Percentiles rank a stretch among this genome's conserved stretches.
Evolutionary conservation across 441 rosid species (phyloP).

Genomic region (Iberis amara): DNA sequence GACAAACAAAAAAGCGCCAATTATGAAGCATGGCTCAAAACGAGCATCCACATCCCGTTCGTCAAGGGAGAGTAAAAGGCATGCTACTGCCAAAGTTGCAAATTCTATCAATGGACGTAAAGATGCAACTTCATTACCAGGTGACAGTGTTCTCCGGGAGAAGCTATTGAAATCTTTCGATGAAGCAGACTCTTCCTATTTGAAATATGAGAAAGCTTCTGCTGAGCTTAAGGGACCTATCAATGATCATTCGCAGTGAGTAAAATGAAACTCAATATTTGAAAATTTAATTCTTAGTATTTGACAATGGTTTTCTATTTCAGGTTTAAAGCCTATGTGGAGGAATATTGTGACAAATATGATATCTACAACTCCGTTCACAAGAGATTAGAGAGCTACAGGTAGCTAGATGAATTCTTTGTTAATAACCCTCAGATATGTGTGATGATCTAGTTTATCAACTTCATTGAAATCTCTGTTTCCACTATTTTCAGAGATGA

Average conservation of each 20-base stretch:
- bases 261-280: conserved; percentile 22
- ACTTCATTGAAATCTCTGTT: conserved; percentile 7
- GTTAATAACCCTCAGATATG: conserved; percentile 12
- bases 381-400: conserved; percentile 67
- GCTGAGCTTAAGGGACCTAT: conserved; percentile 81
- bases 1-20: conserved; percentile 51
- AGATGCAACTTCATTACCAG: conserved; percentile 37
- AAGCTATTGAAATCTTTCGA: conserved; percentile 51
- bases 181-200: conserved; percentile 57
- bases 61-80: conserved; percentile 49
- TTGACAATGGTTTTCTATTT: conserved; percentile 19
- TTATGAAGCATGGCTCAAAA: conserved; percentile 43
- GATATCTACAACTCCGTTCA: conserved; percentile 66
- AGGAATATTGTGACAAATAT: conserved; percentile 77
- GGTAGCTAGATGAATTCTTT: conserved; percentile 42
- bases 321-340: conserved; percentile 79
- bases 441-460: conserved; percentile 9
- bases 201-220: conserved; percentile 72
- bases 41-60: conserved; percentile 42
- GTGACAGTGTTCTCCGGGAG: conserved; percentile 43
- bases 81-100: conserved; percentile 28
- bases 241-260: conserved; percentile 76
- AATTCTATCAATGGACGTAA: conserved; percentile 44
- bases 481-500: conserved; percentile 33
- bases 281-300: conserved; percentile 5